Conservation (phyloP, 768 basidiomycete genomes). For the Strobilomyces dryophilus region DNA sequence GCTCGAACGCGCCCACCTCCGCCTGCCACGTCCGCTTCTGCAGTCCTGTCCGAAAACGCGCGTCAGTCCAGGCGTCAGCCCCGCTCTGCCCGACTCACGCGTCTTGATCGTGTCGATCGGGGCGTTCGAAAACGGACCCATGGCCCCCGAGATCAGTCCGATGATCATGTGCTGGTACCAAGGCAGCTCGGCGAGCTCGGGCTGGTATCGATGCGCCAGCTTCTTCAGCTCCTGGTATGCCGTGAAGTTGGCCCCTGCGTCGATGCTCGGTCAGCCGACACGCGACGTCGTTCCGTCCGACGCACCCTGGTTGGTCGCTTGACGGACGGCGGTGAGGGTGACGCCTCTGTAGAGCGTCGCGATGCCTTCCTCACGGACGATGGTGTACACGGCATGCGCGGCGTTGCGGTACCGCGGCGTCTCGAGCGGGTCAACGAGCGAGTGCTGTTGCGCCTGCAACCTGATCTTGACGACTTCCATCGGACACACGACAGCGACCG, state of each 20-base stretch:
- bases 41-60: constrained; percentile 47
- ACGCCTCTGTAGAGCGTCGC: constrained; percentile 89
- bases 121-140: constrained; percentile 98
- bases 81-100: constrained; percentile 44
- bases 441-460: constrained; percentile 96
- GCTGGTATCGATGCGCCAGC: constrained; percentile 71
- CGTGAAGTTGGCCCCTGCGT: constrained; percentile 89
- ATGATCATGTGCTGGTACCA: constrained; percentile 96
- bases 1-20: constrained; percentile 73
- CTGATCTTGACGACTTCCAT: constrained; percentile 99
- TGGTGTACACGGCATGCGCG: constrained; percentile 92
- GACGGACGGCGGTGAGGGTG: constrained; percentile 85
- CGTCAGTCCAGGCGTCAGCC: neutral
- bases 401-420: constrained; percentile 93
- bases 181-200: constrained; percentile 73
- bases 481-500: constrained; percentile 90
- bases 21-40: constrained; percentile 77
- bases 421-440: constrained; percentile 92
- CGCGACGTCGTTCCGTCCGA: neutral
- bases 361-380: constrained; percentile 88
- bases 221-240: constrained; percentile 97
- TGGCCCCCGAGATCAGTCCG: constrained; percentile 93
- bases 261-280: neutral
- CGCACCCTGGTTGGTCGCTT: constrained; percentile 95
- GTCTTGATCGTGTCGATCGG: constrained; percentile 96